Conservation (phyloP, 441 rosid species). For the Brassica hybrid region DNA sequence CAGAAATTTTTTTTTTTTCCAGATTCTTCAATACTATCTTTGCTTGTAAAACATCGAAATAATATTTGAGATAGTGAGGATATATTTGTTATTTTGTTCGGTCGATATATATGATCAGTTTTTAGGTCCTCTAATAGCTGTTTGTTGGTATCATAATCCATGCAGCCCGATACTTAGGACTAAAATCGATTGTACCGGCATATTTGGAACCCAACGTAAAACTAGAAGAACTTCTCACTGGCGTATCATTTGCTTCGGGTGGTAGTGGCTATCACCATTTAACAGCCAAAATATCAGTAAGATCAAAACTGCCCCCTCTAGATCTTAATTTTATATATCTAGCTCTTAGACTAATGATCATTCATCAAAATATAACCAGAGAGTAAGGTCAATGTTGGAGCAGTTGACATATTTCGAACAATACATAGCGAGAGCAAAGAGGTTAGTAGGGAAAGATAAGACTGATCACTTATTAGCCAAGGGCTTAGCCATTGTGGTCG, state of each 20-base stretch:
- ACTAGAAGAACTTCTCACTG: neutral
- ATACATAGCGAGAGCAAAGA: constrained; percentile 8
- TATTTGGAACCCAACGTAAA: neutral
- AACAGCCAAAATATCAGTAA: constrained; percentile 40
- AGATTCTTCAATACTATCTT: neutral
- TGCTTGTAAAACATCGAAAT: neutral
- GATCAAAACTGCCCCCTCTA: neutral
- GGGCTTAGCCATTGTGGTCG: constrained; percentile 13
- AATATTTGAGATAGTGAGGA: neutral
- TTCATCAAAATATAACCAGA: constrained; percentile 33
- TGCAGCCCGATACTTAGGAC: constrained; percentile 48
- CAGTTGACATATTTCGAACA: constrained; percentile 3
- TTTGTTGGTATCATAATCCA: constrained; percentile 23
- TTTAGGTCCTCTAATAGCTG: neutral
- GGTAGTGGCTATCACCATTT: constrained; percentile 12
- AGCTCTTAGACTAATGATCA: constrained; percentile 24
- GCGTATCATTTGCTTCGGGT: constrained; percentile 15
- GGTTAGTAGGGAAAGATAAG: constrained; percentile 6
- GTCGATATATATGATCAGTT: neutral
- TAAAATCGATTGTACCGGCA: neutral
- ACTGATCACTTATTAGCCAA: neutral
- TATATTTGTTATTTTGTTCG: neutral
- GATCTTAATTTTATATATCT: neutral
- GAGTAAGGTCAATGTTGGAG: constrained; percentile 34
- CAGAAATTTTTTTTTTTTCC: neutral